These are phyloP conservation scores for Gliomastix tumulicola DNA, from an alignment of 2,329 filamentous ascomycete genomes.

Conservation along the genomic window DNA sequence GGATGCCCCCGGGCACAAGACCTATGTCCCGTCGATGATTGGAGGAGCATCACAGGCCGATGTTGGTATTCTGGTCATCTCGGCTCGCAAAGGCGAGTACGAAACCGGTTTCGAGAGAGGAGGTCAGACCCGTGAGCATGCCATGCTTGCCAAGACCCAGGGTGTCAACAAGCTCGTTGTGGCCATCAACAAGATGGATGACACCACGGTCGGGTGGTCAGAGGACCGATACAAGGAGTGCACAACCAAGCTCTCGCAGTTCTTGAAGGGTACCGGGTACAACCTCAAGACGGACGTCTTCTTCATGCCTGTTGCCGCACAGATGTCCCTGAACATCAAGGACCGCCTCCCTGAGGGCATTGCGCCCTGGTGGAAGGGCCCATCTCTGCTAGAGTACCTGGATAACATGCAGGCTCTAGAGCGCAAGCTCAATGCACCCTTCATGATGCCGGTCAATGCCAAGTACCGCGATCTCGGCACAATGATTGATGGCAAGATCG, in stretches of 20 bases:
- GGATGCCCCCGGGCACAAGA: conserved; percentile 96
- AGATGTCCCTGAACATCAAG: conserved; percentile 82
- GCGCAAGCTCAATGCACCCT: conserved; percentile 92
- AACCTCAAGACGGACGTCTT: conserved; percentile 88
- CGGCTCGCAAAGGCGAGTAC: conserved; percentile 94
- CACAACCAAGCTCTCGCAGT: conserved; percentile 76
- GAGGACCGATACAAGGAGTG: conserved; percentile 91
- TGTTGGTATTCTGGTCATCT: conserved; percentile 92
- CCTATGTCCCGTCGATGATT: conserved; percentile 97
- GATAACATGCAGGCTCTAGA: conserved; percentile 88
- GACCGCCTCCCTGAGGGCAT: conserved; percentile 71
- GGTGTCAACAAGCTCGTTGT: conserved; percentile 96
- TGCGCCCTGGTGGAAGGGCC: conserved; percentile 79
- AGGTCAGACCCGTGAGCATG: conserved; percentile 94
- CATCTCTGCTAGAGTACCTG: conserved; percentile 91
- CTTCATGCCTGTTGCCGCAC: conserved; percentile 95
- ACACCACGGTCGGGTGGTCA: conserved; percentile 92
- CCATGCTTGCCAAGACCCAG: conserved; percentile 95
- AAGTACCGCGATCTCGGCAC: conserved; percentile 98
- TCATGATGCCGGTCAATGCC: conserved; percentile 97
- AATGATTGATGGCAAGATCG: conserved; percentile 95
- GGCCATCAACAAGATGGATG: conserved; percentile 99
- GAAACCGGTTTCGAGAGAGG: conserved; percentile 97
- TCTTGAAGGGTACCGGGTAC: conserved; percentile 89
- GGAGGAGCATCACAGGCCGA: conserved; percentile 90